Evolutionary conservation across 768 basidiomycete species (phyloP), one percentile per base, ranked within the genome.

Genomic region (Pleurotus platypus): DNA sequence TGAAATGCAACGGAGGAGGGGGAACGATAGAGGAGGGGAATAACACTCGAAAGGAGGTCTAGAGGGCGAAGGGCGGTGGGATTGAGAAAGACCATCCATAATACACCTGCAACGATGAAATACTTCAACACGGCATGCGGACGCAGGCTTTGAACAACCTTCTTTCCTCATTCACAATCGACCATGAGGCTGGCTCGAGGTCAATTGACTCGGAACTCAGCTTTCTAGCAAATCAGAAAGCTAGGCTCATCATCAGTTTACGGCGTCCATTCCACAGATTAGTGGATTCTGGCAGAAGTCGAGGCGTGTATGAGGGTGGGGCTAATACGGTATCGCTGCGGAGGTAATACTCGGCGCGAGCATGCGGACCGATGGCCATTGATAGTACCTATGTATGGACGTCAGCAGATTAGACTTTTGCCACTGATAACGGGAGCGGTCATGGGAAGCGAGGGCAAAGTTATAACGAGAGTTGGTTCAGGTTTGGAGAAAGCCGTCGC

Each of bases 201-300:
- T 54, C 9, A 39, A 54, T 54, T 54, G 51, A 42, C 51, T 43
- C 51, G 39, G 51, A 54, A 42, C 51, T 54, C 51, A 43, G 51
- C 20, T 26, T 12, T 35, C 30, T 11, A 16, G 20, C 51, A 54
- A 30, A 37, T n/a, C n/a, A 26, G 13, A 13, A 38, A 35, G 49
- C 39, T 13, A 40, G 49, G 35, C n/a, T 50, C 26, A 30, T 35
- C 16, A 35, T 37, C 38, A n/a, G 47, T n/a, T 50, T 35, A 37
- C 30, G 16, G 20, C 26, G 49, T 37, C 49, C 27, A 50, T 50
- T 30, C 24, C 30, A 22, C 6, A 16, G 49, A 22, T 35, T 15
- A n/a, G 35, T 50, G 49, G 26, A 37, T n/a, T 9, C 49, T 11
- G 15, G 35, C 49, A 37, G 49, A 50, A 50, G 51, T 18, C 26